Conservation (phyloP, 768 basidiomycete genomes). For the Trametes cinnabarina region DNA sequence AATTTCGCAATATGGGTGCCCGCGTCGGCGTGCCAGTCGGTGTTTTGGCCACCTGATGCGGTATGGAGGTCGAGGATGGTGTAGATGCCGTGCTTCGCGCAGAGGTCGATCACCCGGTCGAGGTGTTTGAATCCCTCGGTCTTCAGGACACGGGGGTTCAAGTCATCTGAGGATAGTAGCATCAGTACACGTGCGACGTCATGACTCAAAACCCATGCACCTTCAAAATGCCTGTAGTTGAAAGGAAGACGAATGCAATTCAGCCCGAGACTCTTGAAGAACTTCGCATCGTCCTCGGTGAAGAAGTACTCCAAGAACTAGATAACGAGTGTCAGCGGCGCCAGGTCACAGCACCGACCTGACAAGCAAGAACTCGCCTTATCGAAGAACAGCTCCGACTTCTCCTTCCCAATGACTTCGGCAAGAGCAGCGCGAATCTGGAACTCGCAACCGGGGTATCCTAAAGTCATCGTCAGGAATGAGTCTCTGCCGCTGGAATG, state of each 20-base stretch:
- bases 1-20: slow-evolving; percentile 70
- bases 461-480: not conserved
- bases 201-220: slow-evolving; percentile 25
- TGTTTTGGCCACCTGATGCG: slow-evolving; percentile 71
- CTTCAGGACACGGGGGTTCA: slow-evolving; percentile 79
- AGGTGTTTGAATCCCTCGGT: slow-evolving; percentile 77
- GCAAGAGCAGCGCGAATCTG: slow-evolving; percentile 74
- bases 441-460: slow-evolving; percentile 76
- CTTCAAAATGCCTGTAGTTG: slow-evolving; percentile 75
- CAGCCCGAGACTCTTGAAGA: slow-evolving; percentile 75
- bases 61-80: slow-evolving; percentile 83
- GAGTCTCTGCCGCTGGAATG: not conserved
- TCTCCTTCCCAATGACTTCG: slow-evolving; percentile 59
- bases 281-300: slow-evolving; percentile 67
- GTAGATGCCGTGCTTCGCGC: slow-evolving; percentile 75
- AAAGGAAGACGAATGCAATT: slow-evolving; percentile 78
- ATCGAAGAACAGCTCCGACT: slow-evolving; percentile 81
- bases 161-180: slow-evolving; percentile 49
- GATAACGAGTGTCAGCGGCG: slow-evolving; percentile 34
- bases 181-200: not conserved
- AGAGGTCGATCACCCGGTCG: slow-evolving; percentile 74
- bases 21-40: slow-evolving; percentile 78
- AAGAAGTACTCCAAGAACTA: slow-evolving; percentile 87
- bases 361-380: slow-evolving; percentile 47
- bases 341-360: not conserved